Evolutionary conservation across 1,284 basidiomycete species (phyloP).

Genomic region (Takashimella tepidaria): DNA sequence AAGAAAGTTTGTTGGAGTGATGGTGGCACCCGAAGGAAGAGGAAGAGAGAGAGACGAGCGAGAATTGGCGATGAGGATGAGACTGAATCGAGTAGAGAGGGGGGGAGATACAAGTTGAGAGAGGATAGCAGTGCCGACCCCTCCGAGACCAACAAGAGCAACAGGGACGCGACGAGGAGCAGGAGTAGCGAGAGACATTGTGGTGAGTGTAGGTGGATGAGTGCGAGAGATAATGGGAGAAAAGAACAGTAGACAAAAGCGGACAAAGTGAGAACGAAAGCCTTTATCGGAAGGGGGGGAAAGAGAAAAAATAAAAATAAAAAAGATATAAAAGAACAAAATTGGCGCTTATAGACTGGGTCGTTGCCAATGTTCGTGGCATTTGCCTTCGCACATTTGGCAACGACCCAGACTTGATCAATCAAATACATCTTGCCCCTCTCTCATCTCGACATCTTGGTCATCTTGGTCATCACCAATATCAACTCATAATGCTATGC

Average conservation of each 20-base stretch:
- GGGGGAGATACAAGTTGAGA: constrained; percentile 58
- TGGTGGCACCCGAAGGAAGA: constrained; percentile 35
- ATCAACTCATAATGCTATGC: too few relatives aligned
- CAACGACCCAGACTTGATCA: constrained; percentile 1
- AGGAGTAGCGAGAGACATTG: constrained; percentile 12
- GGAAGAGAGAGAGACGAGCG: constrained; percentile 60
- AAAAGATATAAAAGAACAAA: neutral
- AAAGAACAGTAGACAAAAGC: too few relatives aligned
- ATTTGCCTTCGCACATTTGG: neutral
- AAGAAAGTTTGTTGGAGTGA: constrained; percentile 48
- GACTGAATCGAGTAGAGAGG: constrained; percentile 52
- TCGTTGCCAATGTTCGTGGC: neutral
- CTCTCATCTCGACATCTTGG: too few relatives aligned
- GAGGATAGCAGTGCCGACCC: constrained; percentile 80
- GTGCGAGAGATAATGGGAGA: neutral
- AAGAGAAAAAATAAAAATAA: too few relatives aligned
- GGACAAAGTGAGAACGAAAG: too few relatives aligned
- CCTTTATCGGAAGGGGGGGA: too few relatives aligned
- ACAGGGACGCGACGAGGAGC: constrained; percentile 49
- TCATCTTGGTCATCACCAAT: too few relatives aligned
- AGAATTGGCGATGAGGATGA: constrained; percentile 75
- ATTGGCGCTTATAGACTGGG: neutral
- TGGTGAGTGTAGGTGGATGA: neutral
- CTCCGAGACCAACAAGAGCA: constrained; percentile 77
- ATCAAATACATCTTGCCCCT: neutral